Evolutionary conservation across 176 grass and related monocot genomes (phyloP).

Genomic region (Musa schizocarpa): DNA sequence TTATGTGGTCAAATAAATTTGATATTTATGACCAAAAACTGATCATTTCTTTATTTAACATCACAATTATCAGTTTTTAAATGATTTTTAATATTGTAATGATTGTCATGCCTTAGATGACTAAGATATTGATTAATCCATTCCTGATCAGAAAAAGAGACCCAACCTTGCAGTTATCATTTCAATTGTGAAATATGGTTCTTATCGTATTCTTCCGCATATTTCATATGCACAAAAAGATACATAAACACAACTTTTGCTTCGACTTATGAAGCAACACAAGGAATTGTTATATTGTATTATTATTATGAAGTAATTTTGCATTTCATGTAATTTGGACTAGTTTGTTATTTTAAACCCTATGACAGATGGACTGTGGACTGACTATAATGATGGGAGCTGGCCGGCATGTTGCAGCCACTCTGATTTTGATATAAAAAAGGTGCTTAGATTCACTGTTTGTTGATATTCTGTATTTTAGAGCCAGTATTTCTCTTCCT

Average conservation of each 20-base stretch:
- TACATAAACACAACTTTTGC: not conserved
- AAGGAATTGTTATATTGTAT: not conserved
- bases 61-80: no score
- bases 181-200: no score
- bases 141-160: no score
- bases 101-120: no score
- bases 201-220: no score
- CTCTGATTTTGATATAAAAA: slow-evolving; percentile 54
- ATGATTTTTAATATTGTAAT: no score
- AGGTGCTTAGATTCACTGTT: slow-evolving; percentile 18
- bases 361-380: slow-evolving; percentile 75
- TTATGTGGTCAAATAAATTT: no score
- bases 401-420: slow-evolving; percentile 81
- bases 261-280: not conserved
- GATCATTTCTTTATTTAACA: no score
- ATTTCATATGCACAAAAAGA: not conserved
- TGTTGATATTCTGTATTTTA: slow-evolving; percentile 5
- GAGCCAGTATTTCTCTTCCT: not conserved
- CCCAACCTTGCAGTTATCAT: no score
- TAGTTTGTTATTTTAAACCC: slow-evolving; percentile 3
- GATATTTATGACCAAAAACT: no score
- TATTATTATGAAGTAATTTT: not conserved
- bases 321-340: not conserved
- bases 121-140: no score
- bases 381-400: slow-evolving; percentile 55